Evolutionary conservation across 441 rosid species (phyloP), one percentile per base, ranked within the genome.

Genomic region (Croton laevigatus): DNA sequence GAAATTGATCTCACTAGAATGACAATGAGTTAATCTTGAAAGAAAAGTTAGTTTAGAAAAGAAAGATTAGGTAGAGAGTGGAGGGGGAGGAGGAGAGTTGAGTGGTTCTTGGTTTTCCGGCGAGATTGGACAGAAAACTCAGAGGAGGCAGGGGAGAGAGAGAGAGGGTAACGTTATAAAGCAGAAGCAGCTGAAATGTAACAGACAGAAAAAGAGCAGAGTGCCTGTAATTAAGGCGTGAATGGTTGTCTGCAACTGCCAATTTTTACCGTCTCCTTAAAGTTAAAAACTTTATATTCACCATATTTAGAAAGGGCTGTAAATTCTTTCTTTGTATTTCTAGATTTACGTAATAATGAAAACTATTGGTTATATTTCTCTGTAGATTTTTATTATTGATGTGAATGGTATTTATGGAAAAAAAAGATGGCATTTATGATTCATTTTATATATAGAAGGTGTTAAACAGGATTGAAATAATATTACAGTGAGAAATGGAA

Each of bases 81-180:
- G 9, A 11, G n/a, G 52, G 14, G 8, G 42, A 40, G 59, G 17
- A 4, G 9, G 8, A 20, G 52, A n/a, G 8, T 36, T 27, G 3
- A 36, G 5, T 19, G 71, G 48, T 54, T 51, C 7, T 11, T 64
- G 8, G 36, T 34, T 66, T 63, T 4, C 81, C 73, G 77, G 73
- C 74, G 72, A 77, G 85, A 81, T 81, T 78, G 81, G 72, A 77
- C 23, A 76, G 45, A 59, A 73, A 45, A 46, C 61, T 65, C 4
- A 42, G 59, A 44, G 34, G 19, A 64, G 64, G 55, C 3, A 12
- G 65, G 65, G 38, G 52, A 17, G 48, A 42, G 42, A 38, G 42
- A 8, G 44, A 40, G 44, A 40, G 44, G 55, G 12, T 2, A 38
- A 27, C 20, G 71, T 9, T 37, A 3, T 19, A 70, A 42, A 22